Conservation (phyloP, 1,139 yeast species). For the Blastobotrys buckinghamii region DNA sequence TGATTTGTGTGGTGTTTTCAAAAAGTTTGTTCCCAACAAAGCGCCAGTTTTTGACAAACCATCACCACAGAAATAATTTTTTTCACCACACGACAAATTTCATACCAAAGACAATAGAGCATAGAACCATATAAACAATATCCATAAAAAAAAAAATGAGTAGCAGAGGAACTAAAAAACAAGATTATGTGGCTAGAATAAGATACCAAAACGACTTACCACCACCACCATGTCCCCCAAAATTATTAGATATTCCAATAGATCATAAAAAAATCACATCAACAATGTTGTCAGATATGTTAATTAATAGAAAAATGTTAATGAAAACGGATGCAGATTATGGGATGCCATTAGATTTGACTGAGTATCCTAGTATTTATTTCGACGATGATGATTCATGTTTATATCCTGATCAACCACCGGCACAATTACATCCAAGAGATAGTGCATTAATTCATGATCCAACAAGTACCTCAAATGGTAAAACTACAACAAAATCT, state of each 20-base stretch:
- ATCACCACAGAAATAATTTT: neutral
- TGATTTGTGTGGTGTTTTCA: too few species aligned
- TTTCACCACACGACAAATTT: slow-evolving; percentile 15
- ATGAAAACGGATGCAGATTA: slow-evolving; percentile 65
- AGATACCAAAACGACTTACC: slow-evolving; percentile 86
- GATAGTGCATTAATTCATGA: slow-evolving; percentile 77
- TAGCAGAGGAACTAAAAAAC: slow-evolving; percentile 36
- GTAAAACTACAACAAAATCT: slow-evolving; percentile 48
- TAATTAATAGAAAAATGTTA: slow-evolving; percentile 65
- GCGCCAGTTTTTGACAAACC: neutral
- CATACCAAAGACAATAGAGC: slow-evolving; percentile 14
- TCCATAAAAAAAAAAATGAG: neutral
- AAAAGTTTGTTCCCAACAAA: too few species aligned
- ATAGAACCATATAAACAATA: neutral
- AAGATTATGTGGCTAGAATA: slow-evolving; percentile 83
- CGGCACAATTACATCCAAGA: slow-evolving; percentile 52
- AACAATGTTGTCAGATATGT: slow-evolving; percentile 62
- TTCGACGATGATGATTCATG: slow-evolving; percentile 53
- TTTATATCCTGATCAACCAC: slow-evolving; percentile 29
- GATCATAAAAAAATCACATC: slow-evolving; percentile 44
- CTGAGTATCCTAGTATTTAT: slow-evolving; percentile 61
- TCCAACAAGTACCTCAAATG: slow-evolving; percentile 41
- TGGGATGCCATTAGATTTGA: slow-evolving; percentile 76
- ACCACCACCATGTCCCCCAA: slow-evolving; percentile 92
- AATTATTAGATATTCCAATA: slow-evolving; percentile 52